Conservation (phyloP, 176 grass and related monocot genomes). For the Juncus inflexus region DNA sequence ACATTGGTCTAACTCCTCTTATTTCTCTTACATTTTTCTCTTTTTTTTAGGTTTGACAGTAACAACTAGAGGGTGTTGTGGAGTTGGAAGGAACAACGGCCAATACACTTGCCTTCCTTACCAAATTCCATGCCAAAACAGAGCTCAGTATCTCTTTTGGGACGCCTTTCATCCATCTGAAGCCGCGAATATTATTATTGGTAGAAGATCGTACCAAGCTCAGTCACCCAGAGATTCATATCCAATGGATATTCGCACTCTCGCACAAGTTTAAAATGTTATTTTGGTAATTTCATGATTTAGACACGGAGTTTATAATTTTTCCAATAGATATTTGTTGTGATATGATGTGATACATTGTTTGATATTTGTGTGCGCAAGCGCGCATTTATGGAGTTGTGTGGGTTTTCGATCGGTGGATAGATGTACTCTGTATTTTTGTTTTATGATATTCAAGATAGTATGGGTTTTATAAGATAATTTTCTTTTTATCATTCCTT, state of each 20-base stretch:
- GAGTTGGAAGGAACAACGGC: constrained; percentile 95
- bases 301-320: not conserved
- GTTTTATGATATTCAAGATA: no score
- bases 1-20: no score
- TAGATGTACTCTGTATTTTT: constrained; percentile 8
- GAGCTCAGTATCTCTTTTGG: constrained; percentile 90
- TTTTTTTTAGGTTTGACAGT: constrained; percentile 45
- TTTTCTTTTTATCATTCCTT: constrained; percentile 5
- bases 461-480: not conserved
- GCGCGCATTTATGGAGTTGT: not conserved
- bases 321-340: constrained; percentile 18
- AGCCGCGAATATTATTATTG: constrained; percentile 77
- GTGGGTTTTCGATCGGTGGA: not conserved
- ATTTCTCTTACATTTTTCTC: no score
- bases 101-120: constrained; percentile 93
- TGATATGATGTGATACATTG: not conserved
- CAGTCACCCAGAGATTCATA: constrained; percentile 52
- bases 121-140: constrained; percentile 62
- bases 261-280: constrained; percentile 42
- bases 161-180: constrained; percentile 93
- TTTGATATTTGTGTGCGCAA: not conserved
- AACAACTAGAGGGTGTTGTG: constrained; percentile 73
- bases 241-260: constrained; percentile 74
- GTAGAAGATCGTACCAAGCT: constrained; percentile 68
- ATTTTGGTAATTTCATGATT: not conserved